Base-by-base conservation (phyloP, 805 yeast species). In the Metschnikowia chrysomelidarum region DNA sequence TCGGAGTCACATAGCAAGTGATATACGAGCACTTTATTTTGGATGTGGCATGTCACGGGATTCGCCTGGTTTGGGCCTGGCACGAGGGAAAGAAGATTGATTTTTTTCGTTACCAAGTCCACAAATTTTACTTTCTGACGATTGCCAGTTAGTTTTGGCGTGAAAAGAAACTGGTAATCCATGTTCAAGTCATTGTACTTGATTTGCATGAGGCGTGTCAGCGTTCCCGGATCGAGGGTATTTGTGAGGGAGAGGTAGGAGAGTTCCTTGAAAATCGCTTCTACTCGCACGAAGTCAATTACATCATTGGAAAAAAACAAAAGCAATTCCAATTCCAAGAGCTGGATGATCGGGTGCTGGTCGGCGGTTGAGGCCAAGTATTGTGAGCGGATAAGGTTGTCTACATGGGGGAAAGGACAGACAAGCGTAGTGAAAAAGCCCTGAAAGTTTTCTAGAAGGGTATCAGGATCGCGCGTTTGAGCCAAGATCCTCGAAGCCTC, bases 31-130 rank as follows among this genome's bases (percentile, higher is more conserved):
- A 62, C 54, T 41, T 67, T 67, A 16, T 44, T 27, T 20, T 51
- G 43, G 18, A 63, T 25, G 14, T 33, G 32, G 21, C 9, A 27
- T 5, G 38, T 28, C 22, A 46, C 45, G 20, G 18, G 15, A 15
- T 33, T 23, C 8, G 28, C 20, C 19, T 12, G 25, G n/a, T 15
- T 5, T 23, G 34, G 14, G 13, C 22, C 31, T 4, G 19, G 24
- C n/a, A 12, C 13, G 35, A 32, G 19, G 13, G 40, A 11, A 7
- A 44, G 26, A 27, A 42, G 28, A 14, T 41, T 43, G 19, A 63
- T 43, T 38, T 67, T 61, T 39, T 59, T 60, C 33, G 60, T 57
- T n/a, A 61, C 49, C 38, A 61, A 49, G 12, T 60, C 65, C 17
- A 56, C 48, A n/a, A n/a, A n/a, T n/a, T n/a, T n/a, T n/a, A n/a